Evolutionary conservation across 129 eudicot species (phyloP).

Genomic region (Silybum marianum): DNA sequence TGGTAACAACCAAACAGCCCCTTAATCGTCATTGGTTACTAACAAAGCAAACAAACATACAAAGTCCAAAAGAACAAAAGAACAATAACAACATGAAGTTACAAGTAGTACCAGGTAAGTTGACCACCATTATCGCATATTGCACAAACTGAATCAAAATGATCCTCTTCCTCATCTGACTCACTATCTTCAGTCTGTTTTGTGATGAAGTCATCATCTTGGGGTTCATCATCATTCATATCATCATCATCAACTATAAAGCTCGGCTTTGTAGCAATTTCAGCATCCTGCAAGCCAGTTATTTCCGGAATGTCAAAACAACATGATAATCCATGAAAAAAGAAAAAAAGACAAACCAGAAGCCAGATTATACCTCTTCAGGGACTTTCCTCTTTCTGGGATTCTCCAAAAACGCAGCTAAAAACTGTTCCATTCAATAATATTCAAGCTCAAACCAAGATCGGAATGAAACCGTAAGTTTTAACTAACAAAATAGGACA

Average conservation of each 20-base stretch:
- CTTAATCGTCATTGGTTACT: not conserved
- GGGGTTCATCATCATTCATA: slow-evolving; percentile 35
- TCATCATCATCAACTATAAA: slow-evolving; percentile 56
- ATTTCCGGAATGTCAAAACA: slow-evolving; percentile 23
- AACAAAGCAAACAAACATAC: not conserved
- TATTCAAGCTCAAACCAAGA: slow-evolving; percentile 15
- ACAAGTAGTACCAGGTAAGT: slow-evolving; percentile 48
- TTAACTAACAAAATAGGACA: not conserved
- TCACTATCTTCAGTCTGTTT: slow-evolving; percentile 48
- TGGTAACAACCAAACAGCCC: too few species aligned
- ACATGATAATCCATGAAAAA: slow-evolving; percentile 8
- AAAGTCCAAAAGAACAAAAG: not conserved
- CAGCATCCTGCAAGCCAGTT: slow-evolving; percentile 44
- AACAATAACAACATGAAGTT: not conserved
- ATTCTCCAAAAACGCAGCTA: slow-evolving; percentile 58
- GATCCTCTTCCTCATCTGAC: slow-evolving; percentile 60
- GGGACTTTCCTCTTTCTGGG: slow-evolving; percentile 48
- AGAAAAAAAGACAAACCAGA: slow-evolving; percentile 20
- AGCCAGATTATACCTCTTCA: slow-evolving; percentile 47
- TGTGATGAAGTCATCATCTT: slow-evolving; percentile 38
- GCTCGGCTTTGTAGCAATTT: slow-evolving; percentile 34
- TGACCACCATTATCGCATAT: slow-evolving; percentile 86
- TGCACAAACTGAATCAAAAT: slow-evolving; percentile 73
- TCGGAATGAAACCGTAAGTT: not conserved
- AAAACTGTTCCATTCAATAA: slow-evolving; percentile 43